Evolutionary conservation across 805 yeast species (phyloP).

Genomic region (Wickerhamia fluorescens): DNA sequence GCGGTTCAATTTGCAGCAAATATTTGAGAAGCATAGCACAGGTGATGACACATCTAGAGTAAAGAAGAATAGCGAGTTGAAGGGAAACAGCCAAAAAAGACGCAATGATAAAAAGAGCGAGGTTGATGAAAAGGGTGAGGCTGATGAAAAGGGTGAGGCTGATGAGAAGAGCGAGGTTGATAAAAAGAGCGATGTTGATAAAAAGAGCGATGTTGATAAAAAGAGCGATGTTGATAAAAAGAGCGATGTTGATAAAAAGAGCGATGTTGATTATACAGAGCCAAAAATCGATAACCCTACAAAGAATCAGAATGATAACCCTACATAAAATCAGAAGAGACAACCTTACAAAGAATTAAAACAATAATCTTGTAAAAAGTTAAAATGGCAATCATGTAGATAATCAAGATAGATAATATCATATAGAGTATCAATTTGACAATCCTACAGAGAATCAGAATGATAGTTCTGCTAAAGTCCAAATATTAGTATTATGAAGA

Average conservation of each 20-base stretch:
- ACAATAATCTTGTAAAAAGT: neutral
- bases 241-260: no score
- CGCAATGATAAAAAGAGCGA: conserved; percentile 1
- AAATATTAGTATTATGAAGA: neutral
- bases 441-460: conserved; percentile 1
- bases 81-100: conserved; percentile 3
- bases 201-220: no score
- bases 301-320: neutral
- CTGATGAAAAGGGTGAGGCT: conserved; percentile 1
- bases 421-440: no score
- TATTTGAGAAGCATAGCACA: conserved; percentile 45
- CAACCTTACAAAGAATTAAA: neutral
- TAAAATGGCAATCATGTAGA: neutral
- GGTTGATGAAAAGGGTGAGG: neutral
- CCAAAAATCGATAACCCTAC: no score
- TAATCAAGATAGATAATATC: no score
- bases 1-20: conserved; percentile 77
- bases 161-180: no score
- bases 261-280: no score
- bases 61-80: no score
- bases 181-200: no score
- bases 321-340: neutral
- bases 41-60: conserved; percentile 9
- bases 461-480: neutral
- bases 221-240: no score